Percentiles rank a stretch among this genome's conserved stretches.
phyloP scores from a whole-genome alignment of 768 basidiomycete species.

The Auriscalpium microsporum region DNA sequence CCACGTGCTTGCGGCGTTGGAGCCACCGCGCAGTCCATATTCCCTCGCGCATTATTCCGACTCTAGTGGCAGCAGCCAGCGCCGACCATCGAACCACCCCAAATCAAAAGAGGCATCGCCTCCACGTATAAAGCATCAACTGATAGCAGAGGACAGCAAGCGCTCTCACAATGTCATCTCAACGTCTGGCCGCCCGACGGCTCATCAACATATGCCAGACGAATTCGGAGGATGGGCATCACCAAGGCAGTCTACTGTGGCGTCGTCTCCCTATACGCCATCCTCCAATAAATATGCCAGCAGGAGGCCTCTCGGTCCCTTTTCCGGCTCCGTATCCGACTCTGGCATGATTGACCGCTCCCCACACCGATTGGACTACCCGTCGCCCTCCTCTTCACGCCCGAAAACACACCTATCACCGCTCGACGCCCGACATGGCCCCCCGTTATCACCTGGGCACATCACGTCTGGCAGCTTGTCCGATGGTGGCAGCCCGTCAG shows the following conservation, averaged over 20 bases:
- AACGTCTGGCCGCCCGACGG: neutral
- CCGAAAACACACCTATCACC: neutral
- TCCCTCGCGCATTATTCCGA: neutral
- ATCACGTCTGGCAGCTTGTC: constrained; percentile 6
- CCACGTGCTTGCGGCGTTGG: neutral
- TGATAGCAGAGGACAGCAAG: neutral
- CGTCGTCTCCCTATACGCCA: neutral
- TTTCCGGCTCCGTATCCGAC: constrained; percentile 7
- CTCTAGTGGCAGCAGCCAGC: no score
- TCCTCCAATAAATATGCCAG: neutral
- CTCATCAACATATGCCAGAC: neutral
- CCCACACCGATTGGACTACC: neutral
- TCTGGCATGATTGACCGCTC: constrained; percentile 1
- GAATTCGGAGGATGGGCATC: neutral
- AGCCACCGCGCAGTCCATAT: neutral
- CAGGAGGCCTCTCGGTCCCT: neutral
- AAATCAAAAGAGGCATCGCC: neutral
- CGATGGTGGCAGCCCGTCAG: constrained; percentile 3
- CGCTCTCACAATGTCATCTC: neutral
- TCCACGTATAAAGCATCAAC: no score
- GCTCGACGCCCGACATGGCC: constrained; percentile 1
- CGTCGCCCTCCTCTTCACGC: neutral
- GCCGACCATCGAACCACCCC: no score
- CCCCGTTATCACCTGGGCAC: constrained; percentile 8
- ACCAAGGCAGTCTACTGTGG: neutral